A percentile compares a stretch with the other conserved stretches of the same genome.
phyloP scores from a whole-genome alignment of 1,284 basidiomycete species.

The Rhizoctonia solani region DNA sequence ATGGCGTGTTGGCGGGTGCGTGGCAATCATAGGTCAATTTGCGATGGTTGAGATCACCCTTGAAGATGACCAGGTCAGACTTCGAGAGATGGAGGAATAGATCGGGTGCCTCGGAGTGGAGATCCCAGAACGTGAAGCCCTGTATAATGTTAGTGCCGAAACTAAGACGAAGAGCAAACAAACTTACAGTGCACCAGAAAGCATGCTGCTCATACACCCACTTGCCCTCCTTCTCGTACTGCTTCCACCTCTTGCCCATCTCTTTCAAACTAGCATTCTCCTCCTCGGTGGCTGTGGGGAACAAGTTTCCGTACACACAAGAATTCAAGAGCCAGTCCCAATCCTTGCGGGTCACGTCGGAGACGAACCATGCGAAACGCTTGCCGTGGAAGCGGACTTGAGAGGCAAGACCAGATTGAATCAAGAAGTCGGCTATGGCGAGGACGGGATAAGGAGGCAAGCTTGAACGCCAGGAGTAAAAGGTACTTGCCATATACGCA shows the following conservation, averaged over 20 bases:
- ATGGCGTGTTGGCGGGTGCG: constrained; percentile 88
- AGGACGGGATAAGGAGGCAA: background rate
- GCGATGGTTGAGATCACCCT: constrained; percentile 92
- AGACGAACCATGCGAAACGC: constrained; percentile 90
- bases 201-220: constrained; percentile 97
- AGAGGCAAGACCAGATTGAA: constrained; percentile 86
- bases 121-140: constrained; percentile 66
- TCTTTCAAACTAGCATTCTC: constrained; percentile 82
- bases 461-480: background rate
- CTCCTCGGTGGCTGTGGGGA: constrained; percentile 76
- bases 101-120: constrained; percentile 89
- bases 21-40: constrained; percentile 93
- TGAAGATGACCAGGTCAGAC: constrained; percentile 94
- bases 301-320: constrained; percentile 86
- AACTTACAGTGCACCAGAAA: constrained; percentile 77
- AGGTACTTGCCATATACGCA: constrained; percentile 82
- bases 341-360: constrained; percentile 95
- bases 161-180: background rate
- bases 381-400: constrained; percentile 94
- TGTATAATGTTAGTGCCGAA: constrained; percentile 68
- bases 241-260: constrained; percentile 91
- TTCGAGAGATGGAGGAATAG: constrained; percentile 90
- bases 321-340: constrained; percentile 94
- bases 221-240: constrained; percentile 91
- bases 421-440: constrained; percentile 79